Evolutionary conservation across 1,284 basidiomycete species (phyloP), one percentile per base, ranked within the genome.

Genomic region (Ustilago vetiveriae): DNA sequence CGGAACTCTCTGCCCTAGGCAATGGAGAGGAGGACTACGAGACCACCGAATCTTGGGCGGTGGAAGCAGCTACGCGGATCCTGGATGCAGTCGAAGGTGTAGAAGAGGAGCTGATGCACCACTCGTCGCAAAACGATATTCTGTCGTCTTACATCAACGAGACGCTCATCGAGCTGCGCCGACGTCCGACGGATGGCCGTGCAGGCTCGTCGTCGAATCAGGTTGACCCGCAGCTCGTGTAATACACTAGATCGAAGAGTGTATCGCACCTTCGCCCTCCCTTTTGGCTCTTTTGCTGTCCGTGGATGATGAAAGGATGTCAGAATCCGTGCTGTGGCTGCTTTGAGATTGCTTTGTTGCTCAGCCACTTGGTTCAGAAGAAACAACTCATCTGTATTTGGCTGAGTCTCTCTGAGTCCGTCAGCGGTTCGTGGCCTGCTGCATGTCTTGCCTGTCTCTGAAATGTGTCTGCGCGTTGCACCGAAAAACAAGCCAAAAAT

Each of bases 111-210:
- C 45, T 80, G 54, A 66, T 78, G 60, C 51, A 55, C 10, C 59
- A 64, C 23, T 66, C 78, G 23, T 58, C 57, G 10, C 59, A 73
- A 35, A 80, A 80, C 55, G 78, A 80, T 40, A 79, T 80, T 27
- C 42, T 80, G 37, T 76, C 75, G 13, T 57, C 69, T 14, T 66
- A 74, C 39, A 57, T 78, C 50, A 80, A 78, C 48, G 78, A 80
- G 23, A 74, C 65, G 16, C 65, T 80, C 24, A 41, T 72, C 22
- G 75, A 74, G 44, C 49, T 80, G 32, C 64, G 71, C 22, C 52
- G 64, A 26, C 54, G 62, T 14, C 62, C 62, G 3, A 17, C 35
- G 4, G 35, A 23, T 16, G 41, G 17, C 8, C 27, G 17, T 17
- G 6, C 47, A 23, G 27, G 38, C 27, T 22, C 36, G 6, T 30